phyloP scores from a whole-genome alignment of 306 rosid genomes.

The Vicia sativa region DNA sequence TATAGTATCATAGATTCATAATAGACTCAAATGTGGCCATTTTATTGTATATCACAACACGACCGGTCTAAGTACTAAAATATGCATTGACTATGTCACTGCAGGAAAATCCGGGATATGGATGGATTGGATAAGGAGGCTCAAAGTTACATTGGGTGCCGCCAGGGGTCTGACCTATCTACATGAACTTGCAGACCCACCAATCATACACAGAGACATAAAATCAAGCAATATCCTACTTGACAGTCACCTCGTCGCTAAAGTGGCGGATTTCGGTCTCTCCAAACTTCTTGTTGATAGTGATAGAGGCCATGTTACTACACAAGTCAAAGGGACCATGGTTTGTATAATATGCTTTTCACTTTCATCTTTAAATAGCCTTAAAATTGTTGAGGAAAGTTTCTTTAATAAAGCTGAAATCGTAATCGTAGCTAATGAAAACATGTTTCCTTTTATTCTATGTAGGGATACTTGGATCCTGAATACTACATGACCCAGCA shows the following conservation, averaged over 20 bases:
- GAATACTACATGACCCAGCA: conserved; percentile 62
- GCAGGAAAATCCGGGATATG: conserved; percentile 71
- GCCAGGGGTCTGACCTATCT: conserved; percentile 83
- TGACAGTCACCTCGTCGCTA: conserved; percentile 61
- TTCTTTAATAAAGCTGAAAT: background rate
- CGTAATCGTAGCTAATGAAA: conserved; percentile 10
- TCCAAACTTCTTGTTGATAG: conserved; percentile 69
- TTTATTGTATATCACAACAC: background rate
- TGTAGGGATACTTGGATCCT: conserved; percentile 75
- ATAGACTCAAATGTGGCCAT: background rate
- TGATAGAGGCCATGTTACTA: conserved; percentile 64
- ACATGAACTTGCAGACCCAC: conserved; percentile 82
- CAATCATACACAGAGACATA: conserved; percentile 84
- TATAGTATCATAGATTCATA: background rate
- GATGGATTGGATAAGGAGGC: conserved; percentile 81
- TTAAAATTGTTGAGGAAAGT: background rate
- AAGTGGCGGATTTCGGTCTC: conserved; percentile 90
- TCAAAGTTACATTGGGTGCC: conserved; percentile 62
- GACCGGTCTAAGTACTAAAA: background rate
- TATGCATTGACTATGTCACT: conserved; percentile 2
- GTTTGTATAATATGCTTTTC: conserved; percentile 47
- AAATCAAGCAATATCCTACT: conserved; percentile 81
- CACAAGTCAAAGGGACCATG: conserved; percentile 93
- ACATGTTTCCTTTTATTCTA: conserved; percentile 23
- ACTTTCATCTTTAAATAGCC: conserved; percentile 12